Conservation (phyloP, 2,329 filamentous ascomycete species). For the Pyrenophora teres region DNA sequence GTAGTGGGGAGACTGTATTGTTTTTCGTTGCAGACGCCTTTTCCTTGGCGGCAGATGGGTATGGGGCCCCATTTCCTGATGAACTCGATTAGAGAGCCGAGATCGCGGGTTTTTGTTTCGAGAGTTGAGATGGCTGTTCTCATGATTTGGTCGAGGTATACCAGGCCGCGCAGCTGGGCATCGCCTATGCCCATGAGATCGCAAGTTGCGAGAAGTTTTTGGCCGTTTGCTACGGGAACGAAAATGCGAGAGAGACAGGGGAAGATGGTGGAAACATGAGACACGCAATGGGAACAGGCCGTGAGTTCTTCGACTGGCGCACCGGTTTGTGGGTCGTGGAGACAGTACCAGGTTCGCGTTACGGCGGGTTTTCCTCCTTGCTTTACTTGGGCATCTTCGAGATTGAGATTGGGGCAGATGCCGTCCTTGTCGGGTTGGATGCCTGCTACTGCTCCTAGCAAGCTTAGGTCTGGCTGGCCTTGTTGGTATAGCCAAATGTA, state of each 20-base stretch:
- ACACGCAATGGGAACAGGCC: constrained; percentile 25
- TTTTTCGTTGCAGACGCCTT: constrained; percentile 4
- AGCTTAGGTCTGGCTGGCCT: constrained; percentile 13
- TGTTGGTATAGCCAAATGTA: constrained; percentile 22
- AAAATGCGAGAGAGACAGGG: constrained; percentile 22
- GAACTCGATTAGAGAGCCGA: constrained; percentile 10
- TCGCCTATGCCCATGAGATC: constrained; percentile 19
- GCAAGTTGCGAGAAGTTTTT: constrained; percentile 23
- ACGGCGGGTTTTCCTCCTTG: constrained; percentile 17
- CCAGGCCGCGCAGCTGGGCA: constrained; percentile 9
- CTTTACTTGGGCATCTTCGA: constrained; percentile 15
- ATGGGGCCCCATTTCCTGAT: constrained; percentile 18
- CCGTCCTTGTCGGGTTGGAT: constrained; percentile 22
- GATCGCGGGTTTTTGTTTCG: constrained; percentile 6
- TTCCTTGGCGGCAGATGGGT: constrained; percentile 12
- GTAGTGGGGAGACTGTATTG: constrained; percentile 9
- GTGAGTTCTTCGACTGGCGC: constrained; percentile 24
- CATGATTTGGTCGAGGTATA: constrained; percentile 17
- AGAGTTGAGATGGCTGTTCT: constrained; percentile 8
- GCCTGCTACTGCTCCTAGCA: constrained; percentile 16
- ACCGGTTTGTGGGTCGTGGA: constrained; percentile 17
- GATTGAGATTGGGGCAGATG: constrained; percentile 23
- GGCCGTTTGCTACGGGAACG: constrained; percentile 10
- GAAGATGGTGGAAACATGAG: constrained; percentile 18
- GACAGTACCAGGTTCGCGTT: constrained; percentile 25